phyloP scores from a whole-genome alignment of 139 green algal species.

The Auxenochlorella protothecoides region DNA sequence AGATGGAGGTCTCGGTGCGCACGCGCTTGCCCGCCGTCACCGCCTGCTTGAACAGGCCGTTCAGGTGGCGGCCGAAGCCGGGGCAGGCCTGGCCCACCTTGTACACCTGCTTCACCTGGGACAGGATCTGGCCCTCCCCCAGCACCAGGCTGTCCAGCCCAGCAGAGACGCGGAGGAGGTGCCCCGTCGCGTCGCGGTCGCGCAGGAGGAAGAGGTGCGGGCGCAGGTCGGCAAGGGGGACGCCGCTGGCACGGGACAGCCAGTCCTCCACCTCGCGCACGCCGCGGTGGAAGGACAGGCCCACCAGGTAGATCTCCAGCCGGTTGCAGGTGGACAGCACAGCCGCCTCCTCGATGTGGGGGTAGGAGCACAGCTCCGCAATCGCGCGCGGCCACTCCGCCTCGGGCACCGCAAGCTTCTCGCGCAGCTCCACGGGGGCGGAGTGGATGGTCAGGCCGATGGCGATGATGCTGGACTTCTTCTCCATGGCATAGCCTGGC shows the following conservation, averaged over 20 bases:
- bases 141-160: conserved; percentile 97
- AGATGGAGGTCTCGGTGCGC: conserved; percentile 89
- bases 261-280: conserved; percentile 96
- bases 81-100: conserved; percentile 81
- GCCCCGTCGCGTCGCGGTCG: conserved; percentile 89
- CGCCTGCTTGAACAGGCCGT: conserved; percentile 97
- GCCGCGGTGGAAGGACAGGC: conserved; percentile 79
- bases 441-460: conserved; percentile 95
- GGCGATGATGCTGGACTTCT: conserved; percentile 88
- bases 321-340: conserved; percentile 98
- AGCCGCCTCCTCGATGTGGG: conserved; percentile 96
- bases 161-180: conserved; percentile 87
- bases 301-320: conserved; percentile 98
- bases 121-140: conserved; percentile 98
- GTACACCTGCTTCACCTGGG: conserved; percentile 90
- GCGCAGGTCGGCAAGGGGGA: conserved; percentile 86
- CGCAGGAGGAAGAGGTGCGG: conserved; percentile 92
- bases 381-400: conserved; percentile 91
- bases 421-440: conserved; percentile 88
- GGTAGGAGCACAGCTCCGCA: conserved; percentile 80
- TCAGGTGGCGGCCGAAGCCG: conserved; percentile 95
- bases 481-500: conserved; percentile 80
- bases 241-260: conserved; percentile 79
- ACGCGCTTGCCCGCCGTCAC: conserved; percentile 95
- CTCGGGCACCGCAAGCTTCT: conserved; percentile 95